Evolutionary conservation across 495 filamentous ascomycete genomes (phyloP), one percentile per base, ranked within the genome.

Genomic region (Aspergillus biplanus): DNA sequence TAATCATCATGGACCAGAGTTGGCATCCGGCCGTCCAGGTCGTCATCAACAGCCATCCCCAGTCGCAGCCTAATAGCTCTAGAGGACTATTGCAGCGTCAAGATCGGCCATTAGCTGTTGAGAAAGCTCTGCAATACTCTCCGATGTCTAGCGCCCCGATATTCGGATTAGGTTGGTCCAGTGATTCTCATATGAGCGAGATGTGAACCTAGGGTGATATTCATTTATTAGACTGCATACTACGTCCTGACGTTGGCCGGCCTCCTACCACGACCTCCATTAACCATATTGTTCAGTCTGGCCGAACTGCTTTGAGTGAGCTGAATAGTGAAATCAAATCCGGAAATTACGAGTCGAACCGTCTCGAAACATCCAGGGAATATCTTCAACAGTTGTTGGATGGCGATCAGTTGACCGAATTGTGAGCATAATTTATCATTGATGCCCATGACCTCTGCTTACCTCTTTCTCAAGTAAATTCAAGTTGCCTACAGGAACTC

Each of bases 91-190:
- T 65, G 15, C 73, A 69, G 65, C 73, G 65, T 31, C 72, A 65
- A 52, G 65, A 70, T 27, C 77, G 83, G 53, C 78, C 86, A 21
- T 78, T 88, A 48, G 84, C 76, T 46, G 87, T 98, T 12, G 87
- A 91, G 60, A 91, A 98, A 69, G 94, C 94, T 9, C 79, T 99
- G 48, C 92, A 92, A 39, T 97, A 89, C 75, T 94, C 96, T 15
- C 93, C 95, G 3, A 89, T 97, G 73, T 92, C 91, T 27, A 96
- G 92, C 27, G 87, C 97, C 58, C 85, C 93, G 55, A 89, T 96
- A 5, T 96, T 97, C 76, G 87, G 88, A 63, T 82, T 94, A 63
- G 89, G 95, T 96, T 39, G 48, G 60, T 80, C 48, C 48, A 33
- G 37, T 47, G 37, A 27, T 21, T 64, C 72, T 63, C 57, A 46